Percentiles rank a stretch among this genome's conserved stretches.
Evolutionary conservation across 75 land plant genomes (phyloP).

Genomic region (Pseudotsuga menziesii): DNA sequence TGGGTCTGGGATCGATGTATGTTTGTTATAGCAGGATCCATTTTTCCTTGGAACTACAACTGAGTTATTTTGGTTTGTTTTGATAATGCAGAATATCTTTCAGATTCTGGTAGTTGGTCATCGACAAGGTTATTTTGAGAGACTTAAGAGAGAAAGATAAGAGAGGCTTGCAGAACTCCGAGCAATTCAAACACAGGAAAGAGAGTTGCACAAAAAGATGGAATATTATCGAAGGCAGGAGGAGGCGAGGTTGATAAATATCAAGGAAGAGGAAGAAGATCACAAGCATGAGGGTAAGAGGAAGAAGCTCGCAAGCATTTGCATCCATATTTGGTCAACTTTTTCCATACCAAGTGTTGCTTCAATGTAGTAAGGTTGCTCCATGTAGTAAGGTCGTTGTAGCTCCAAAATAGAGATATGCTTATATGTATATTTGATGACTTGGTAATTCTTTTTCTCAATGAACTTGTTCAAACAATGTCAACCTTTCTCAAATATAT

Average conservation of each 20-base stretch:
- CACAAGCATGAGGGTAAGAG: conserved; percentile 76
- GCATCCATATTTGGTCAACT: no score
- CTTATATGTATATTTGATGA: no score
- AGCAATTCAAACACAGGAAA: conserved; percentile 43
- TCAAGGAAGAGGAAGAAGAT: conserved; percentile 91
- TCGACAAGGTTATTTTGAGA: conserved; percentile 56
- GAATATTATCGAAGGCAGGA: conserved; percentile 58
- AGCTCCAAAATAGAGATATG: no score
- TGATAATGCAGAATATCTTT: conserved; percentile 44
- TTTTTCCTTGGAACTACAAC: background rate
- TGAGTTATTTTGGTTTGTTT: background rate
- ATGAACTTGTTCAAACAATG: no score
- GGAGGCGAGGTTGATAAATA: conserved; percentile 59
- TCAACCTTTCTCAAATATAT: no score
- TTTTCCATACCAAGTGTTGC: no score
- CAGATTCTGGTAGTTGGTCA: conserved; percentile 55
- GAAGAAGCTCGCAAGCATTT: no score
- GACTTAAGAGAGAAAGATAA: conserved; percentile 55
- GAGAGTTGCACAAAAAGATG: conserved; percentile 56
- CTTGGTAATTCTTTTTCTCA: no score
- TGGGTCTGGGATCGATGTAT: background rate
- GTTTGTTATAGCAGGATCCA: background rate
- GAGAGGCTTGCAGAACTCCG: conserved; percentile 48
- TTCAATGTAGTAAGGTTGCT: no score
- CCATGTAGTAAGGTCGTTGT: no score